phyloP scores from a whole-genome alignment of 2,329 filamentous ascomycete species.

The Epicoccum nigrum region DNA sequence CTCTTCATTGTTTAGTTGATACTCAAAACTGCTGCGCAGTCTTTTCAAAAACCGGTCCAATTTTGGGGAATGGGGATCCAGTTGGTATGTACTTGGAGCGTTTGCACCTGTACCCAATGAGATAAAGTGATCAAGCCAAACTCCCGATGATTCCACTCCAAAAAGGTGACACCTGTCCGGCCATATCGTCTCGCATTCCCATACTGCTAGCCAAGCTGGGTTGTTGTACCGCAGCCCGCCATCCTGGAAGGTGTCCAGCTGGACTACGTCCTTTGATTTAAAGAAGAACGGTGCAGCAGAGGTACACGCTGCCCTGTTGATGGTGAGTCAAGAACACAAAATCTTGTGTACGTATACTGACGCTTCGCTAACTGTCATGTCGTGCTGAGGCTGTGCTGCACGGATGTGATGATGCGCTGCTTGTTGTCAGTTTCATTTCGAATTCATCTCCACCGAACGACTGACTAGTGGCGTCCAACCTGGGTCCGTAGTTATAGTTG shows the following conservation, averaged over 20 bases:
- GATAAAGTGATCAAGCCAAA: slow-evolving; percentile 18
- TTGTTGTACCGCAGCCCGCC: slow-evolving; percentile 36
- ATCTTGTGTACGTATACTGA: too few species aligned
- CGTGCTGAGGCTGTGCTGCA: too few species aligned
- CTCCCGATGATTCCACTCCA: too few species aligned
- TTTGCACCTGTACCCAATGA: background rate
- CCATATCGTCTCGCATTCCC: slow-evolving; percentile 29
- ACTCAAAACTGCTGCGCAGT: background rate
- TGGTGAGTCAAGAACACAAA: background rate
- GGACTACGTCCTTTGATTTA: too few species aligned
- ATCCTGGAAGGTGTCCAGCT: too few species aligned
- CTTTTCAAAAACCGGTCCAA: background rate
- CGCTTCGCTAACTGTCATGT: too few species aligned
- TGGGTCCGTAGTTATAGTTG: slow-evolving; percentile 36
- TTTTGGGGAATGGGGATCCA: background rate
- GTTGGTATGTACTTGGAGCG: background rate
- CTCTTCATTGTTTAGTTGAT: background rate
- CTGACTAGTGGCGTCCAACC: too few species aligned
- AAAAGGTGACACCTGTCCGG: too few species aligned
- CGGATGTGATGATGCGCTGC: too few species aligned
- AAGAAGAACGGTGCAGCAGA: too few species aligned
- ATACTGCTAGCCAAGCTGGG: slow-evolving; percentile 27
- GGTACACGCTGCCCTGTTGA: slow-evolving; percentile 12
- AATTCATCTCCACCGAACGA: too few species aligned
- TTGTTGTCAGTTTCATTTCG: too few species aligned